phyloP scores from a whole-genome alignment of 345 rosid genomes.

The Theobroma cacao region DNA sequence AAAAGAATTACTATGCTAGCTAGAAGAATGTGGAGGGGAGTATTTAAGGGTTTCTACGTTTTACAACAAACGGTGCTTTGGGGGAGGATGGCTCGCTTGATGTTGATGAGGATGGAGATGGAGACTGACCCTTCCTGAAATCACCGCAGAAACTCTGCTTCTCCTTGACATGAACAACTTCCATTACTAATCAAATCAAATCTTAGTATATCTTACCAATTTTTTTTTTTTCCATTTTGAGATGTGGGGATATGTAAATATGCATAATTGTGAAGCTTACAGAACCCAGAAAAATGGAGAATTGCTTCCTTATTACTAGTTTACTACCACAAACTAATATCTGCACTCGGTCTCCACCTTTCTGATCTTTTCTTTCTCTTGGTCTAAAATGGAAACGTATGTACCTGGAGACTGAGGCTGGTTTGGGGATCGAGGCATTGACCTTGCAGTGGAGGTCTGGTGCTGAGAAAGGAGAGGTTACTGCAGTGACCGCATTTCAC shows the following conservation, averaged over 20 bases:
- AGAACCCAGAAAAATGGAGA: background rate
- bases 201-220: too few relatives aligned
- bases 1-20: background rate
- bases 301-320: background rate
- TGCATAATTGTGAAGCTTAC: background rate
- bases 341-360: background rate
- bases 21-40: background rate
- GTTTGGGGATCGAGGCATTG: slow-evolving; percentile 69
- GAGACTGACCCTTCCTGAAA: slow-evolving; percentile 58
- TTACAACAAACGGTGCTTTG: slow-evolving; percentile 80
- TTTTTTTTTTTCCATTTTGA: too few relatives aligned
- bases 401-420: slow-evolving; percentile 64
- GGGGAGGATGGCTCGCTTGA: slow-evolving; percentile 77
- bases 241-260: background rate
- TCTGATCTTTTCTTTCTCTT: background rate
- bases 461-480: slow-evolving; percentile 86
- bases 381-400: background rate
- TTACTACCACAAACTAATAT: background rate
- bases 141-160: slow-evolving; percentile 64
- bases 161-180: slow-evolving; percentile 28
- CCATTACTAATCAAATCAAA: background rate
- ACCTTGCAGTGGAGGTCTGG: slow-evolving; percentile 68
- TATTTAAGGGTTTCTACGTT: slow-evolving; percentile 43
- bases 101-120: slow-evolving; percentile 72
- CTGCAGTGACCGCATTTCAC: slow-evolving; percentile 99